These are phyloP conservation scores for Talaromyces proteolyticus DNA, from an alignment of 495 filamentous ascomycete genomes.

Conservation along the genomic window DNA sequence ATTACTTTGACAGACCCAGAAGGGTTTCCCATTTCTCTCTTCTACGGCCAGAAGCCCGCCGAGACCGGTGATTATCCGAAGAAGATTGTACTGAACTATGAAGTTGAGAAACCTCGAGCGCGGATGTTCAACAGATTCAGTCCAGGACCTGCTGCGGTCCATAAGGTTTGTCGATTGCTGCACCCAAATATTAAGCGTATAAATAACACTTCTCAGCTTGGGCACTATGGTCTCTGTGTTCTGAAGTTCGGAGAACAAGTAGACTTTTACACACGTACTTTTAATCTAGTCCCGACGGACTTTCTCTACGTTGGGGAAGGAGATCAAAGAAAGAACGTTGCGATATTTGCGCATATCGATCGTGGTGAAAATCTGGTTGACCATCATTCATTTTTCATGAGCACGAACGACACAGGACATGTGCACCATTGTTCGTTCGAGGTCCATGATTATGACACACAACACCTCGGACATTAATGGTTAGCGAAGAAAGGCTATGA, in stretches of 20 bases:
- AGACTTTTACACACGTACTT: slow-evolving; percentile 54
- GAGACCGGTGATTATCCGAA: slow-evolving; percentile 4
- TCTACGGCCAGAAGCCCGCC: slow-evolving; percentile 16
- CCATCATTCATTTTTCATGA: slow-evolving; percentile 65
- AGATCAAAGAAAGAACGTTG: slow-evolving; percentile 31
- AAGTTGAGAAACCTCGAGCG: slow-evolving; percentile 15
- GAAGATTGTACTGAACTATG: slow-evolving; percentile 15
- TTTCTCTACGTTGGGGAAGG: slow-evolving; percentile 4
- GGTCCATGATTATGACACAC: slow-evolving; percentile 65
- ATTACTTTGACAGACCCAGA: slow-evolving; percentile 25
- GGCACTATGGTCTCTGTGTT: slow-evolving; percentile 62
- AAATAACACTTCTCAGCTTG: slow-evolving; percentile 47
- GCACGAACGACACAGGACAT: slow-evolving; percentile 36
- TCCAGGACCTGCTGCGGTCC: slow-evolving; percentile 22
- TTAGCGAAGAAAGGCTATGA: slow-evolving; percentile 53
- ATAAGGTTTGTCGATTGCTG: background rate
- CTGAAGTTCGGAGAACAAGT: slow-evolving; percentile 49
- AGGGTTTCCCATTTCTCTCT: slow-evolving; percentile 20
- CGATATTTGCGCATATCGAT: slow-evolving; percentile 57
- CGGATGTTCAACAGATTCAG: slow-evolving; percentile 21
- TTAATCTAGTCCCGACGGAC: slow-evolving; percentile 52
- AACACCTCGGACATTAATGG: slow-evolving; percentile 64
- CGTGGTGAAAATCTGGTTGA: slow-evolving; percentile 52
- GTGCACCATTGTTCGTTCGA: slow-evolving; percentile 67
- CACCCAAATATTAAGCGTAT: too few relatives aligned